These are phyloP conservation scores for Lentinus tigrinus DNA, from an alignment of 768 basidiomycete genomes.

Conservation along the genomic window DNA sequence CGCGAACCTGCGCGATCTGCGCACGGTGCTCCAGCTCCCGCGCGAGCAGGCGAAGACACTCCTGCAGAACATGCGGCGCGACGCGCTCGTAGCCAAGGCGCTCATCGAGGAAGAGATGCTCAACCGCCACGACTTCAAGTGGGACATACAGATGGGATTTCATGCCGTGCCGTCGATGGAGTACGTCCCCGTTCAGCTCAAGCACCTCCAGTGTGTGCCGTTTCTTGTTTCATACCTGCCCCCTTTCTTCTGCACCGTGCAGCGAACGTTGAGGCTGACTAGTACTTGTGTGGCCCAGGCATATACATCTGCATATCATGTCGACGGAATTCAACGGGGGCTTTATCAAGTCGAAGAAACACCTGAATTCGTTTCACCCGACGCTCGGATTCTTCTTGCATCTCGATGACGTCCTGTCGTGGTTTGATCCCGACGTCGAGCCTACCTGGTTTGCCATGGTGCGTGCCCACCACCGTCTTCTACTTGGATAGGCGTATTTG, in stretches of 20 bases:
- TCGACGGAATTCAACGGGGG: constrained; percentile 74
- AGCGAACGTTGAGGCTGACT: too few species aligned
- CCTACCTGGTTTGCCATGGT: constrained; percentile 54
- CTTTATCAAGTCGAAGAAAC: constrained; percentile 80
- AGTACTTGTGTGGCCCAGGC: too few species aligned
- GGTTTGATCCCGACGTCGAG: constrained; percentile 62
- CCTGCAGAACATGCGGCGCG: constrained; percentile 51
- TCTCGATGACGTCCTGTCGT: constrained; percentile 72
- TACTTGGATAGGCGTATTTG: not conserved
- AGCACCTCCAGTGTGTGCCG: not conserved
- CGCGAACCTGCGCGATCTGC: constrained; percentile 51
- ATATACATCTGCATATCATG: constrained; percentile 83
- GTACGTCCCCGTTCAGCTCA: constrained; percentile 44
- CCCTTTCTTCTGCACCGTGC: not conserved
- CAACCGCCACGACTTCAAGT: constrained; percentile 67
- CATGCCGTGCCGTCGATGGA: constrained; percentile 85
- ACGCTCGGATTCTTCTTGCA: constrained; percentile 80
- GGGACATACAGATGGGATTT: constrained; percentile 80
- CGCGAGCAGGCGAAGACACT: constrained; percentile 54
- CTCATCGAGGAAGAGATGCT: constrained; percentile 82
- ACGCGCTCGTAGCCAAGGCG: constrained; percentile 52
- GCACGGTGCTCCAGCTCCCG: constrained; percentile 52
- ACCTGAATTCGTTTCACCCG: constrained; percentile 91
- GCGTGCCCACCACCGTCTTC: constrained; percentile 25
- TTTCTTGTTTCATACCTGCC: not conserved